A percentile compares a stretch with the other conserved stretches of the same genome.
Conservation (phyloP, 306 rosid genomes). For the Cicer cuneatum region DNA sequence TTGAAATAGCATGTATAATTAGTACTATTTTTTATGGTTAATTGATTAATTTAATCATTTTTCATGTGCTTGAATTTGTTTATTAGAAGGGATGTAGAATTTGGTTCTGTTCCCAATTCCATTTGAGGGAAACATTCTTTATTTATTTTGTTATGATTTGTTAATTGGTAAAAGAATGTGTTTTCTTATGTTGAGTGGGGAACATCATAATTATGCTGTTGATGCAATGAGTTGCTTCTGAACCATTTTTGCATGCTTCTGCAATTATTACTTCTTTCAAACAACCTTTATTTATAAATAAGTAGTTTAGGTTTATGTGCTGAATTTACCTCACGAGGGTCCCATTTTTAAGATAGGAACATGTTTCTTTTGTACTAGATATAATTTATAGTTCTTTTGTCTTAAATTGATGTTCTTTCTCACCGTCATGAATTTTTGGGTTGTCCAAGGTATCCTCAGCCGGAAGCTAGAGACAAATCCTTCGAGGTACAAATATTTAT, state of each 20-base stretch:
- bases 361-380: conserved; percentile 15
- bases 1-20: conserved; percentile 31
- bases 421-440: conserved; percentile 19
- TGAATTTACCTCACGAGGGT: not conserved
- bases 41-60: conserved; percentile 28
- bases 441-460: no score
- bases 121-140: conserved; percentile 29
- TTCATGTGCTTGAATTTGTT: conserved; percentile 32
- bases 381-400: not conserved
- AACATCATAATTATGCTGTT: conserved; percentile 48
- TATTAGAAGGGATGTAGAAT: conserved; percentile 20
- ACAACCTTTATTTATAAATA: conserved; percentile 8
- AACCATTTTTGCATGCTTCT: not conserved
- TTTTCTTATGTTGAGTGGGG: conserved; percentile 52
- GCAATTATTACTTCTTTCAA: conserved; percentile 26
- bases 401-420: conserved; percentile 12
- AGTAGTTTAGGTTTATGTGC: conserved; percentile 11
- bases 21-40: conserved; percentile 16
- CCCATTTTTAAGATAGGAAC: conserved; percentile 4
- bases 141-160: conserved; percentile 27
- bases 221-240: conserved; percentile 35
- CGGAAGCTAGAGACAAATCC: no score
- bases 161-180: conserved; percentile 33
- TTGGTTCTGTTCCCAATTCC: conserved; percentile 15
- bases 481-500: no score